Base-by-base conservation (phyloP, 2,329 filamentous ascomycete genomes). In the Basipetospora chlamydospora region DNA sequence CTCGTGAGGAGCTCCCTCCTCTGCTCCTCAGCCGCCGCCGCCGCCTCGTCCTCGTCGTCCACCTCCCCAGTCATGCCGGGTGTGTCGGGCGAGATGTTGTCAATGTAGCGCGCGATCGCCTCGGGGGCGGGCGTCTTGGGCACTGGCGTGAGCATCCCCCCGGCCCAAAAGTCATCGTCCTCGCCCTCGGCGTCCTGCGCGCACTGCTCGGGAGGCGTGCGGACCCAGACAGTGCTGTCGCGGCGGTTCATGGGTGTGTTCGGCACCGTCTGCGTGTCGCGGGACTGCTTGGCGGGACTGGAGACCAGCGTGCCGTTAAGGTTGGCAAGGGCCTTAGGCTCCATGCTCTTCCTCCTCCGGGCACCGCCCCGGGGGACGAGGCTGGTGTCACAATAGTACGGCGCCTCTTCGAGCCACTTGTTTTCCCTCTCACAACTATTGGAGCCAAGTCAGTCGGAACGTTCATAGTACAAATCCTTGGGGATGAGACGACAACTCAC, bases 321-420 rank as follows among this genome's bases (percentile, higher is more conserved):
- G 46, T 84, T 83, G 39, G 73, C 67, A 16, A 86, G 57, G 2
- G 75, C 70, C 45, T 69, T 74, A 10, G 82, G 81, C 53, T 86
- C 81, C 79, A 88, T 87, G 46, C 76, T 83, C 64, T 85, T 86
- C 37, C 82, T 71, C 35, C 81, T 73, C 38, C 80, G 76, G 34
- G 69, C 70, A 7, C 79, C 78, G 13, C 80, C 79, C 2, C 80
- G 77, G 13, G 81, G 78, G 23, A 81, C 58, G 29, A 75, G 59
- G 2, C 68, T 64, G 21, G 74, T 74, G 53, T 86, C 78, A 30
- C 87, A 71, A 31, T 67, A 64, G 53, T 85, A 88, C 0, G 71
- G 63, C 0, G 62, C 58, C 51, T 90, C 82, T 21, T 85, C 77
- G 3, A 87, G 63, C 82, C 82, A 87, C 51, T 73, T 63, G 43